phyloP scores from a whole-genome alignment of 371 early-diverging fungal genomes.

The Coemansia sp. region DNA sequence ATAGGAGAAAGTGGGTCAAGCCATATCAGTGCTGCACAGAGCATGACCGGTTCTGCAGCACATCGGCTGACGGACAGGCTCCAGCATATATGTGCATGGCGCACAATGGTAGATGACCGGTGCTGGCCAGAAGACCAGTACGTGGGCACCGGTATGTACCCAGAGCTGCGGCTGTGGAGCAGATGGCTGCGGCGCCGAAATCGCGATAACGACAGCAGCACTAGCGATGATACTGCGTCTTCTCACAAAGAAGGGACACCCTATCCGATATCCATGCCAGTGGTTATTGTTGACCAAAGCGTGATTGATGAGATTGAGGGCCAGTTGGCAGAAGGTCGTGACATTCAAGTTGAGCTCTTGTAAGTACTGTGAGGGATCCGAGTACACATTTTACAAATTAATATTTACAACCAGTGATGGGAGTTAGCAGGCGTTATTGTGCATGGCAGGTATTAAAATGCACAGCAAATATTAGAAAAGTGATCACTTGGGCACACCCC shows the following conservation, averaged over 20 bases:
- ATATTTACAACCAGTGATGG: background rate
- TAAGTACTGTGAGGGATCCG: background rate
- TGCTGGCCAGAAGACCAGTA: slow-evolving; percentile 19
- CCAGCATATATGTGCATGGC: slow-evolving; percentile 14
- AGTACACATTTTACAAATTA: background rate
- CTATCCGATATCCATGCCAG: slow-evolving; percentile 28
- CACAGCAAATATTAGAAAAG: background rate
- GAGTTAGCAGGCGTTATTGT: slow-evolving; percentile 2
- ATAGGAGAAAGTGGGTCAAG: slow-evolving; percentile 5
- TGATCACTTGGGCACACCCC: slow-evolving; percentile 10
- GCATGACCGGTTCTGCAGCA: slow-evolving; percentile 2
- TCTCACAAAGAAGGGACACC: background rate
- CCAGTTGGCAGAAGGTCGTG: slow-evolving; percentile 24
- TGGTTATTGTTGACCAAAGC: slow-evolving; percentile 26
- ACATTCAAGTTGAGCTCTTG: slow-evolving; percentile 32
- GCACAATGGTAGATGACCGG: background rate
- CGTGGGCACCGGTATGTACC: background rate
- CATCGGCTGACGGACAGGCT: slow-evolving; percentile 14
- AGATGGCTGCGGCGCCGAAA: slow-evolving; percentile 1
- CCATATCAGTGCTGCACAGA: background rate
- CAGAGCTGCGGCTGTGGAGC: background rate
- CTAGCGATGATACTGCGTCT: background rate
- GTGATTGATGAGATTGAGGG: slow-evolving; percentile 33
- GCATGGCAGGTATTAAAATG: background rate
- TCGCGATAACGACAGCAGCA: background rate